A percentile compares a stretch with the other conserved stretches of the same genome.
Evolutionary conservation across 129 eudicot species (phyloP).

Genomic region (Helianthus tuberosus): DNA sequence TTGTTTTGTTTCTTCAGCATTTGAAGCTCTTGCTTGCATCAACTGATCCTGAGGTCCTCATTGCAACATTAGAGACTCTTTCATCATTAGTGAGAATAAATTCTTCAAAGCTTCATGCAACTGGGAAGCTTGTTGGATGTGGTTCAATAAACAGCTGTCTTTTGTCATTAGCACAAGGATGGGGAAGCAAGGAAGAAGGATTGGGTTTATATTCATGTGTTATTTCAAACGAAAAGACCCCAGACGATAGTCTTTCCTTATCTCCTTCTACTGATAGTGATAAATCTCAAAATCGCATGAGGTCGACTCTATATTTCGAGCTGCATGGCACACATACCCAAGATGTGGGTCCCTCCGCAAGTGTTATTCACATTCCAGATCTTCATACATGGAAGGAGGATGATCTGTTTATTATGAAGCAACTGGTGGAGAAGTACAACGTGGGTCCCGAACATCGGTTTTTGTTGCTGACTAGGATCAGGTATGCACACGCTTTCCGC

Average conservation of each 20-base stretch:
- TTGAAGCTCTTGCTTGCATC: constrained; percentile 97
- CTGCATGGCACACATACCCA: constrained; percentile 60
- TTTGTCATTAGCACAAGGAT: constrained; percentile 94
- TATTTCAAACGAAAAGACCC: constrained; percentile 68
- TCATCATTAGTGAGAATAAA: constrained; percentile 80
- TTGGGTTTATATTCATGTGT: constrained; percentile 89
- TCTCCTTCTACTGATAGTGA: constrained; percentile 72
- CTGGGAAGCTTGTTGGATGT: constrained; percentile 83
- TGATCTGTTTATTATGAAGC: constrained; percentile 76
- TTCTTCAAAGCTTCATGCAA: constrained; percentile 88
- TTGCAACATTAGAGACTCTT: constrained; percentile 86
- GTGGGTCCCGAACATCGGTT: constrained; percentile 81
- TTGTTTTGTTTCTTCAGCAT: constrained; percentile 58
- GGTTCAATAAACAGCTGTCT: constrained; percentile 82
- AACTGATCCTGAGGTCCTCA: constrained; percentile 89
- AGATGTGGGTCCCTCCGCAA: constrained; percentile 43
- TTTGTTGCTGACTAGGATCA: constrained; percentile 75
- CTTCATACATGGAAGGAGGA: constrained; percentile 73
- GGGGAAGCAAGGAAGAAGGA: constrained; percentile 99
- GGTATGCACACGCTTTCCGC: constrained; percentile 91
- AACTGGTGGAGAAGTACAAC: constrained; percentile 62
- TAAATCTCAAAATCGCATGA: constrained; percentile 67
- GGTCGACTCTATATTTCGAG: constrained; percentile 93
- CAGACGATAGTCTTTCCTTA: constrained; percentile 66
- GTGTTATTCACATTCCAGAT: constrained; percentile 78